Evolutionary conservation across 2,329 filamentous ascomycete genomes (phyloP).

Genomic region (Fusarium nygamai): DNA sequence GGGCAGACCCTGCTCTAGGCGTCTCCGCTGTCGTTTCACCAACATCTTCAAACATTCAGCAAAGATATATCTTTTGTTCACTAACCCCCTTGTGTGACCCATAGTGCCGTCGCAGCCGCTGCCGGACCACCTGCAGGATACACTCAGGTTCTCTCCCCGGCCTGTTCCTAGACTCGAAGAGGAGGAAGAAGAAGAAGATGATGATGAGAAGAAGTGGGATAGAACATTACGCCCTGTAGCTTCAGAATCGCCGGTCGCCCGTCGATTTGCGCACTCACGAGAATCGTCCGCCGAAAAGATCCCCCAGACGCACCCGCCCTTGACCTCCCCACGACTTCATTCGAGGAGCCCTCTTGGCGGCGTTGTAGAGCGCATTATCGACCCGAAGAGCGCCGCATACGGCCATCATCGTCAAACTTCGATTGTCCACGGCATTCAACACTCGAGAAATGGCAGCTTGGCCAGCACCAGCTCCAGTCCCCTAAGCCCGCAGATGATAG

Average conservation of each 20-base stretch:
- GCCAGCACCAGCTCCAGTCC: conserved; percentile 84
- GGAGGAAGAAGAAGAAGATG: conserved; percentile 59
- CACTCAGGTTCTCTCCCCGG: conserved; percentile 62
- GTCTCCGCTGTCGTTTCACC: conserved; percentile 33
- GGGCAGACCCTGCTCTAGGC: conserved; percentile 17
- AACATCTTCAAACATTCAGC: conserved; percentile 28
- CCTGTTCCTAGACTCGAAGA: conserved; percentile 62
- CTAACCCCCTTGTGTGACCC: conserved; percentile 41
- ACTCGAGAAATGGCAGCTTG: conserved; percentile 88
- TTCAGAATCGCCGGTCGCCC: conserved; percentile 53
- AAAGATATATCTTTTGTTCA: conserved; percentile 34
- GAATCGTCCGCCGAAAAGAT: conserved; percentile 68
- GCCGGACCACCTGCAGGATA: conserved; percentile 64
- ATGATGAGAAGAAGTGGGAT: conserved; percentile 61
- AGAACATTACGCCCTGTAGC: conserved; percentile 59
- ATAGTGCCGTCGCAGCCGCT: conserved; percentile 68
- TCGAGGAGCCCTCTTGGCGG: conserved; percentile 55
- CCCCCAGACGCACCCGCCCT: conserved; percentile 44
- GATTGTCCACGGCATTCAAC: conserved; percentile 95
- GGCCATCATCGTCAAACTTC: conserved; percentile 96
- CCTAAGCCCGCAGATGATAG: conserved; percentile 86
- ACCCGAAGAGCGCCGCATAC: conserved; percentile 68
- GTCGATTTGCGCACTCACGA: conserved; percentile 62
- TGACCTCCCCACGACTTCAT: conserved; percentile 53
- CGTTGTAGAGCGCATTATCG: conserved; percentile 62